Conservation (phyloP, 2,329 filamentous ascomycete species). For the Sclerotinia spermophila region DNA sequence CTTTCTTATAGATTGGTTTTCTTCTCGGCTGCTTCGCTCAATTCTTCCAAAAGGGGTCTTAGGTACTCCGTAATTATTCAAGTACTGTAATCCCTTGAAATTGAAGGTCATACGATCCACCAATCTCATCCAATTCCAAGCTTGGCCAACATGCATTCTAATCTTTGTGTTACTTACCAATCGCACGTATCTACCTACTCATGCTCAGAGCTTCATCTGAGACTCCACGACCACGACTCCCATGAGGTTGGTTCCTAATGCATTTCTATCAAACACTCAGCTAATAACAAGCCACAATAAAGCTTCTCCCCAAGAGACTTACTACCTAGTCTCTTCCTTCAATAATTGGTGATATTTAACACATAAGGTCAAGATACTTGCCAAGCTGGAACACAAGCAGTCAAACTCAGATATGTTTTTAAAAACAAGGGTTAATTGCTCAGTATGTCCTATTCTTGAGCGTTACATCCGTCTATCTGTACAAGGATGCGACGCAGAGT, state of each 20-base stretch:
- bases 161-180: not conserved
- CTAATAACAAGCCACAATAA: slow-evolving; percentile 2
- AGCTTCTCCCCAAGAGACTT: not conserved
- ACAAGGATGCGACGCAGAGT: slow-evolving; percentile 1
- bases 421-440: not conserved
- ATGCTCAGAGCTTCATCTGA: slow-evolving; percentile 12
- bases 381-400: not conserved
- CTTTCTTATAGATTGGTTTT: not conserved
- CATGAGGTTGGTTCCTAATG: not conserved
- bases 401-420: not conserved
- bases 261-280: slow-evolving; percentile 4
- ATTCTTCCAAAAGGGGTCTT: not conserved
- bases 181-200: not conserved
- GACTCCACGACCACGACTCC: not conserved
- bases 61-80: not conserved
- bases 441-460: not conserved
- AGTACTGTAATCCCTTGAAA: not conserved
- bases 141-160: not conserved
- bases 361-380: slow-evolving; percentile 8
- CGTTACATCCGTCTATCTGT: slow-evolving; percentile 2
- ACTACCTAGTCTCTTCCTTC: not conserved
- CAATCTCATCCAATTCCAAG: not conserved
- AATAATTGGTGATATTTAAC: not conserved
- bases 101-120: not conserved
- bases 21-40: not conserved